phyloP scores from a whole-genome alignment of 495 filamentous ascomycete species.

The Penicillium malachiteum region DNA sequence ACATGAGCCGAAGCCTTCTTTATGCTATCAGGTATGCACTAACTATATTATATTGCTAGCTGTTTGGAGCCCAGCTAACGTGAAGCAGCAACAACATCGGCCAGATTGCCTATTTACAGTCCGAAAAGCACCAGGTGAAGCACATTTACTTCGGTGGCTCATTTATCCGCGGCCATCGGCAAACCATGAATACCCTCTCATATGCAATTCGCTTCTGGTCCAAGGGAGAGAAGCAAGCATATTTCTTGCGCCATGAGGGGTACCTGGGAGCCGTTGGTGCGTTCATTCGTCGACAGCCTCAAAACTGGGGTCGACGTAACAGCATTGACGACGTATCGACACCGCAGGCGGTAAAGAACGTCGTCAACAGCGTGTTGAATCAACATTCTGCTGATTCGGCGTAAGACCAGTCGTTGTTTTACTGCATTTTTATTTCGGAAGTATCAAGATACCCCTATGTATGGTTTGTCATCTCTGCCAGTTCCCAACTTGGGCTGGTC shows the following conservation, averaged over 20 bases:
- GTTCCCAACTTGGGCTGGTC: too few species aligned
- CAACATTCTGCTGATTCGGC: slow-evolving; percentile 12
- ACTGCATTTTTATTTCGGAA: neutral
- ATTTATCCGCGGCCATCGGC: slow-evolving; percentile 93
- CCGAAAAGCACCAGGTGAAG: slow-evolving; percentile 83
- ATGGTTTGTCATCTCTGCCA: too few species aligned
- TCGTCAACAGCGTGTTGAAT: slow-evolving; percentile 14
- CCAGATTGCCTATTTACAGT: slow-evolving; percentile 94
- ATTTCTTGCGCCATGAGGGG: slow-evolving; percentile 93
- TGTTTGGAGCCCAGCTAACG: slow-evolving; percentile 16
- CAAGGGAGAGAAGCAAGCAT: slow-evolving; percentile 89
- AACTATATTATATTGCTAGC: neutral
- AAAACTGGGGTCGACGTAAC: slow-evolving; percentile 85
- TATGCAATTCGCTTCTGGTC: slow-evolving; percentile 98
- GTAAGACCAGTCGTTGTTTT: neutral
- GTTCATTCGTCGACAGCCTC: slow-evolving; percentile 86
- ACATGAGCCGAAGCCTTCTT: slow-evolving; percentile 69
- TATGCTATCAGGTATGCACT: slow-evolving; percentile 70
- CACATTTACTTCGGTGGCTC: slow-evolving; percentile 97
- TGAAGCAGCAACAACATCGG: slow-evolving; percentile 88
- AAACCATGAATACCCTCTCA: slow-evolving; percentile 94
- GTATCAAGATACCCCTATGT: slow-evolving; percentile 2
- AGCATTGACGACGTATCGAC: slow-evolving; percentile 57
- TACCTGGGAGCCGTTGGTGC: slow-evolving; percentile 96
- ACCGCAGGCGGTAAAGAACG: slow-evolving; percentile 31